These are phyloP conservation scores for Beauveria sp. DNA, from an alignment of 2,329 filamentous ascomycete species.

Conservation along the genomic window DNA sequence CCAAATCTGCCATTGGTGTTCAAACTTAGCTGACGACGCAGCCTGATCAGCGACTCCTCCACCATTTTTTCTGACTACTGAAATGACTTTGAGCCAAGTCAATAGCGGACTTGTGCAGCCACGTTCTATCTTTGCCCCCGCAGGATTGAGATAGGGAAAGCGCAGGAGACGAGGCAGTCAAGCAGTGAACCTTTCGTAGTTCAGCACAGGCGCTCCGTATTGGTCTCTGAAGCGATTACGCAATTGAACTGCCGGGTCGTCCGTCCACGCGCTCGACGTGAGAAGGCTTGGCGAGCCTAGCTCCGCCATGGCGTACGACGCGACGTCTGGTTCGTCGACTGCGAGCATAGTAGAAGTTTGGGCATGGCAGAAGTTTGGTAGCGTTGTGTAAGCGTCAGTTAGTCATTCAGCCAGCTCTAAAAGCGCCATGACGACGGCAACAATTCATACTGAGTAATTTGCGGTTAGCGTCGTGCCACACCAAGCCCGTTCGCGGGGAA, in stretches of 20 bases:
- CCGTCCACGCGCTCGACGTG: neutral
- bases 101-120: neutral
- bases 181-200: neutral
- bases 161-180: neutral
- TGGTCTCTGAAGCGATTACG: neutral
- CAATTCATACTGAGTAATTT: neutral
- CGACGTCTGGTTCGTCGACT: neutral
- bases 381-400: conserved; percentile 4
- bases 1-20: neutral
- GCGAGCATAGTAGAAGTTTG: neutral
- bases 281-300: neutral
- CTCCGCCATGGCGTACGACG: neutral
- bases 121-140: neutral
- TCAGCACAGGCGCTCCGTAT: neutral
- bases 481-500: neutral
- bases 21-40: neutral
- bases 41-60: neutral
- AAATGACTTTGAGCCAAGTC: neutral
- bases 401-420: neutral
- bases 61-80: neutral
- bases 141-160: neutral
- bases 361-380: neutral
- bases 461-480: neutral
- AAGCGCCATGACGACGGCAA: neutral
- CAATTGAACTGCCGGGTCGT: conserved; percentile 3